phyloP scores from a whole-genome alignment of 306 rosid species.

The Datisca glomerata region DNA sequence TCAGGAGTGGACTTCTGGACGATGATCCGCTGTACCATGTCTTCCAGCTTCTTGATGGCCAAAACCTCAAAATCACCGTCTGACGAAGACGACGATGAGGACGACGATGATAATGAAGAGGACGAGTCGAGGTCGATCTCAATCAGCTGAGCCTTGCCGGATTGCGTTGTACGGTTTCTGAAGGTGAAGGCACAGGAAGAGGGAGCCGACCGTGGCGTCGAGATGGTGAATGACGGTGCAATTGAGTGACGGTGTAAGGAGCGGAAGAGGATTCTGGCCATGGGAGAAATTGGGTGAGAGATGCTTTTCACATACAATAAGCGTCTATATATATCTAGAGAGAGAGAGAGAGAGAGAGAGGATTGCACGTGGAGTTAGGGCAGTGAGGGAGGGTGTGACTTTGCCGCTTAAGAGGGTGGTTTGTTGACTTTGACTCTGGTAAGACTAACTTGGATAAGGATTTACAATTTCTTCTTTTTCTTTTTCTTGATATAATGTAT shows the following conservation, averaged over 20 bases:
- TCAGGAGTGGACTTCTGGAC: conserved; percentile 56
- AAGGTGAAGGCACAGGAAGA: background rate
- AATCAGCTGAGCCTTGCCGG: conserved; percentile 23
- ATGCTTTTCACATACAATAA: too few relatives aligned
- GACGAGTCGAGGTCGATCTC: conserved; percentile 38
- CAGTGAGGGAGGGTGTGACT: too few relatives aligned
- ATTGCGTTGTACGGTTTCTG: conserved; percentile 23
- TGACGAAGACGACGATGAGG: conserved; percentile 6
- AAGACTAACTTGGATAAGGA: too few relatives aligned
- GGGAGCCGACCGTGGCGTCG: background rate
- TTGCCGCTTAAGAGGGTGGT: too few relatives aligned
- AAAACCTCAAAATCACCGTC: conserved; percentile 28
- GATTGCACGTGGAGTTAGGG: too few relatives aligned
- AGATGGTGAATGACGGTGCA: conserved; percentile 1
- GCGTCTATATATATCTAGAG: too few relatives aligned
- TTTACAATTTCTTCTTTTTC: too few relatives aligned
- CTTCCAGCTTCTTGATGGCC: conserved; percentile 47
- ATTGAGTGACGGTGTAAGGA: conserved; percentile 11
- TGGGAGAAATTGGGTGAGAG: conserved; percentile 8
- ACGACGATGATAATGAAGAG: conserved; percentile 15
- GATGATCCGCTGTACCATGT: conserved; percentile 41
- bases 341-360: too few relatives aligned
- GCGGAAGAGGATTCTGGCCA: conserved; percentile 33
- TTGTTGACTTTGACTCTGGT: too few relatives aligned
- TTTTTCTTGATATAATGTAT: too few relatives aligned